A percentile compares a stretch with the other conserved stretches of the same genome.
Conservation (phyloP, 768 basidiomycete genomes). For the Amanita molliuscula region DNA sequence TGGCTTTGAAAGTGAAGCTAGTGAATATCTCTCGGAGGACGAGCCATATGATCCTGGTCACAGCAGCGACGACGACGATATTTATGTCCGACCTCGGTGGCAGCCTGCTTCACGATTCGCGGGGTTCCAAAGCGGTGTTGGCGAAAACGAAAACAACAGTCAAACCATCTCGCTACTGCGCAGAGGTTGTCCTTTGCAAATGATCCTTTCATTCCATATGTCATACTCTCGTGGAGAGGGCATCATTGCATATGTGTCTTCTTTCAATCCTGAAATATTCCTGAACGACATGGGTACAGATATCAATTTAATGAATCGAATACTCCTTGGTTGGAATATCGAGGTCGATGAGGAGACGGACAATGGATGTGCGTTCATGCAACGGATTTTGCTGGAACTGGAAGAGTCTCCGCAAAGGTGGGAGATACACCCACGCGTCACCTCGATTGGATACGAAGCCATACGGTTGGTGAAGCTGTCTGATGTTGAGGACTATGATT, state of each 20-base stretch:
- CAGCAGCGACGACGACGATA: conserved; percentile 22
- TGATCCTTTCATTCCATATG: conserved; percentile 49
- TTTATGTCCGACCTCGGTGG: conserved; percentile 36
- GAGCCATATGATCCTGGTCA: conserved; percentile 14
- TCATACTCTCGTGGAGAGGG: conserved; percentile 45
- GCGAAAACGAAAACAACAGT: conserved; percentile 10
- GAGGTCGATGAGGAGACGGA: conserved; percentile 33
- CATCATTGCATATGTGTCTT: conserved; percentile 33
- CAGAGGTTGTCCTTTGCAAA: conserved; percentile 47
- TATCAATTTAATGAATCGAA: conserved; percentile 25
- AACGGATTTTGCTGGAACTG: conserved; percentile 26
- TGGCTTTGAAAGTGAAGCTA: conserved; percentile 9
- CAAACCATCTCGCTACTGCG: conserved; percentile 30
- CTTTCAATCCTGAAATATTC: conserved; percentile 21
- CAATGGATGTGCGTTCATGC: conserved; percentile 32
- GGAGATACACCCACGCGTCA: conserved; percentile 17
- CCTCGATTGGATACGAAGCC: conserved; percentile 18
- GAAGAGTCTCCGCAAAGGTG: conserved; percentile 22
- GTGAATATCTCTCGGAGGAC: conserved; percentile 8
- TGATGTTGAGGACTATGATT: conserved; percentile 23
- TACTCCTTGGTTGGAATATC: conserved; percentile 68
- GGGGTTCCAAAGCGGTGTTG: conserved; percentile 12
- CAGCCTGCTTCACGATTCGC: conserved; percentile 36
- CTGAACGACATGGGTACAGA: conserved; percentile 14
- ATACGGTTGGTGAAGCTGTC: conserved; percentile 19